phyloP scores from a whole-genome alignment of 1,284 basidiomycete genomes.

The Baeospora myosura region DNA sequence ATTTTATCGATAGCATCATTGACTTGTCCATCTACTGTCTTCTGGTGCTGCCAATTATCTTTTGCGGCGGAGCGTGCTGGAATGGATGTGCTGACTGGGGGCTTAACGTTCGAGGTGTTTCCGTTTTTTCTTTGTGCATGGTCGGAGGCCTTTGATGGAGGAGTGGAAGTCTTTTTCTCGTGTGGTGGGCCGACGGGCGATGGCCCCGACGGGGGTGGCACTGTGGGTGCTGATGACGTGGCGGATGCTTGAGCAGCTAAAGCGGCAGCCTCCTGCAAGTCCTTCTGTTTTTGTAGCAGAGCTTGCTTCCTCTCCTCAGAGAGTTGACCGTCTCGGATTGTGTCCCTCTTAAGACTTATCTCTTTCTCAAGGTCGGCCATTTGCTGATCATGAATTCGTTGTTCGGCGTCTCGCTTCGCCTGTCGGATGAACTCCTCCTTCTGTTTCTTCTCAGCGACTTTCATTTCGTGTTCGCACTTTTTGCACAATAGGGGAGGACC shows the following conservation, averaged over 20 bases:
- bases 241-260: conserved; percentile 1
- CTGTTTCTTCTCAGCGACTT: conserved; percentile 22
- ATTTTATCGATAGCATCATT: conserved; percentile 44
- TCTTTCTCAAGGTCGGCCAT: conserved; percentile 27
- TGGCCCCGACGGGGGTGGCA: background rate
- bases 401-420: conserved; percentile 26
- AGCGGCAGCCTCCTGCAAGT: conserved; percentile 21
- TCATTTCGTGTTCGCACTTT: conserved; percentile 27
- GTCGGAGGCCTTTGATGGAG: background rate
- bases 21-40: conserved; percentile 35
- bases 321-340: conserved; percentile 19
- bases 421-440: conserved; percentile 23
- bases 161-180: background rate
- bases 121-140: background rate
- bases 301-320: conserved; percentile 20
- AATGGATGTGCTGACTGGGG: conserved; percentile 2
- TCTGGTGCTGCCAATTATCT: conserved; percentile 42
- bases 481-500: conserved; percentile 21
- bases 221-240: background rate
- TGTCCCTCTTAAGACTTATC: conserved; percentile 20
- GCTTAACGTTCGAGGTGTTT: background rate
- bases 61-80: conserved; percentile 21
- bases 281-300: conserved; percentile 25
- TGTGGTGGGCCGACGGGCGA: conserved; percentile 1
- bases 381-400: conserved; percentile 21